Percentiles rank a stretch among this genome's conserved stretches.
These are phyloP conservation scores for Sporothrix curviconia DNA, from an alignment of 2,329 filamentous ascomycete species.

Conservation along the genomic window DNA sequence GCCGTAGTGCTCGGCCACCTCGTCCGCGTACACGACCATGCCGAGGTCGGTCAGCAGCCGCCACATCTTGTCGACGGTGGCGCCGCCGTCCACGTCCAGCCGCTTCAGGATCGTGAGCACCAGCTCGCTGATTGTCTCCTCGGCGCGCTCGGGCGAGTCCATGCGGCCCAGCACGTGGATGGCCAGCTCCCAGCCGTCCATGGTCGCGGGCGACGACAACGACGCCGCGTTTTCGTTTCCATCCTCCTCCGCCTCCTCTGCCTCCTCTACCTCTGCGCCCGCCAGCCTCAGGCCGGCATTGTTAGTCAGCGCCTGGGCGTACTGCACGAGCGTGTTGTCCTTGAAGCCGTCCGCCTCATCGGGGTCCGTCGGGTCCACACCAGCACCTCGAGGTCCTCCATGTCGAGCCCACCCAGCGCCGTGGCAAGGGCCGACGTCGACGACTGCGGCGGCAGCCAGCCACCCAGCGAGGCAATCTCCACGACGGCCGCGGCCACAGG, in stretches of 20 bases:
- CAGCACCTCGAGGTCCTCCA: slow-evolving; percentile 83
- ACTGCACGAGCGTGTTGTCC: slow-evolving; percentile 70
- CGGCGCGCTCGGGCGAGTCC: slow-evolving; percentile 64
- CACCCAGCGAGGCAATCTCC: slow-evolving; percentile 75
- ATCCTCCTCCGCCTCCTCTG: slow-evolving; percentile 24
- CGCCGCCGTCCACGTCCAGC: slow-evolving; percentile 58
- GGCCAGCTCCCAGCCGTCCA: slow-evolving; percentile 84
- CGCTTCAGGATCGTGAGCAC: slow-evolving; percentile 58
- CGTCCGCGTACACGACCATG: slow-evolving; percentile 70
- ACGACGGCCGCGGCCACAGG: slow-evolving; percentile 70
- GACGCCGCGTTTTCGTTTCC: slow-evolving; percentile 20
- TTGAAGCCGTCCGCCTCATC: slow-evolving; percentile 61
- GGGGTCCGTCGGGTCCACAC: slow-evolving; percentile 52
- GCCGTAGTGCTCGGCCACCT: slow-evolving; percentile 78
- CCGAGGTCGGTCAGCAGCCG: slow-evolving; percentile 69
- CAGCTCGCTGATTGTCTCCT: slow-evolving; percentile 66
- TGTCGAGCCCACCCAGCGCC: slow-evolving; percentile 57
- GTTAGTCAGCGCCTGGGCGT: slow-evolving; percentile 61
- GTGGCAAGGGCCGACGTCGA: slow-evolving; percentile 43
- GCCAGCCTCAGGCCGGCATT: too few species aligned
- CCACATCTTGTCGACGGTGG: slow-evolving; percentile 76
- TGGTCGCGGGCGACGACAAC: slow-evolving; percentile 24
- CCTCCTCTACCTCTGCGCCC: slow-evolving; percentile 42
- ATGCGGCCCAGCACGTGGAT: slow-evolving; percentile 77
- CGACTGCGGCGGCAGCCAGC: slow-evolving; percentile 66